Base-by-base conservation (phyloP, 2,329 filamentous ascomycete species). In the Colletotrichum gloeosporioides region DNA sequence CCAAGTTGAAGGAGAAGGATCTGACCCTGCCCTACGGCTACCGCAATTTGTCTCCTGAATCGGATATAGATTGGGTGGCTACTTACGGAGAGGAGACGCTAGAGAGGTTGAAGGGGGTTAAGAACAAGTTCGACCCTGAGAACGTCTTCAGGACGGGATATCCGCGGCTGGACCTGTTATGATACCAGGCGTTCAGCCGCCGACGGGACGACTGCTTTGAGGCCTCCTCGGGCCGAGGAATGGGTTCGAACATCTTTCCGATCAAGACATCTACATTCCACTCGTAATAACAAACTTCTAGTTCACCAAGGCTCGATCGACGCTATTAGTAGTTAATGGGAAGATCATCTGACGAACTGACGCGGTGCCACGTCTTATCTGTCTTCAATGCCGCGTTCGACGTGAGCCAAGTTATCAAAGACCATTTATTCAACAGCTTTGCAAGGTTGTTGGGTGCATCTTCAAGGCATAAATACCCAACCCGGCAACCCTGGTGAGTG, bases 41-140 rank as follows among this genome's bases (percentile, higher is more conserved):
- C 3, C 71, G 75, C 49, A 77, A 77, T 12, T 39, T 75, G 16
- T 32, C 65, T 2, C 36, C 66, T 2, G 71, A 71, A 6, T 9
- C 32, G 36, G 80, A 81, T 15, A 72, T 81, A 9, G 75, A 82
- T 27, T 77, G 82, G 39, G 78, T 76, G 34, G 79, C 78, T 16
- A 82, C 84, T 6, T 86, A 82, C 66, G 83, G 83, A 13, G 53
- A 64, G 2, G 44, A 77, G 6, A 79, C 84, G 18, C 79, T 81
- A 57, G 74, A 29, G 22, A 63, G 34, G 55, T 32, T 79, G 27
- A 74, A 67, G 53, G 64, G 32, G 39, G 34, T 78, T 36, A 79
- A 78, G 64, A 39, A 61, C 13, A 69, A 75, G 65, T 64, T 69
- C 22, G 78, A 79, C 13, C 77, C 78, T 1, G 25, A 59, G 4